These are phyloP conservation scores for Aspergillus udagawae DNA, from an alignment of 2,329 filamentous ascomycete species.

Conservation along the genomic window DNA sequence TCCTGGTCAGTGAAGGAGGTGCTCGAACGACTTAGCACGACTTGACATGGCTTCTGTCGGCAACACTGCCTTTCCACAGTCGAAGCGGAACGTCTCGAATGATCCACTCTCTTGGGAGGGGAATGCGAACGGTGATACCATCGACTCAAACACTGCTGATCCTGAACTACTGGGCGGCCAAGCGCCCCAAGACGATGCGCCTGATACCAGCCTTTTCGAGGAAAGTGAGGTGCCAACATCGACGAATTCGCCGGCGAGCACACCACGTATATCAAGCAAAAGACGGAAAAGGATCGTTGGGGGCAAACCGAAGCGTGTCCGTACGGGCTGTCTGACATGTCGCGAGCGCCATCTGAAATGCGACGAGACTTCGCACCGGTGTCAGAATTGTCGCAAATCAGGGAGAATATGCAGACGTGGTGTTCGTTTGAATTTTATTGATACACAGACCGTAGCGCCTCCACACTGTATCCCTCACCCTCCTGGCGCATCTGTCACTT, in stretches of 20 bases:
- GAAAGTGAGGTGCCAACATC: slow-evolving; percentile 10
- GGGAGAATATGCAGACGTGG: slow-evolving; percentile 81
- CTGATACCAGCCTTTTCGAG: slow-evolving; percentile 9
- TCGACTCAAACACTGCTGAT: neutral
- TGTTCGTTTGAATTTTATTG: slow-evolving; percentile 85
- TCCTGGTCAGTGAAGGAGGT: neutral
- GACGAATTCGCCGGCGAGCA: slow-evolving; percentile 8
- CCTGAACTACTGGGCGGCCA: neutral
- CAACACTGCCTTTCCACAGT: slow-evolving; percentile 15
- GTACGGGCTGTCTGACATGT: slow-evolving; percentile 88
- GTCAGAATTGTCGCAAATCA: slow-evolving; percentile 83
- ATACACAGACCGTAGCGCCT: slow-evolving; percentile 68
- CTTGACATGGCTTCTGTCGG: slow-evolving; percentile 19
- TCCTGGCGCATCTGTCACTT: slow-evolving; percentile 68
- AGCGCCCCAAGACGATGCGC: neutral
- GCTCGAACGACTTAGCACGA: neutral
- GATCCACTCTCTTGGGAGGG: slow-evolving; percentile 10
- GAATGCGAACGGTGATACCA: slow-evolving; percentile 1
- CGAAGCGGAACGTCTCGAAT: slow-evolving; percentile 18
- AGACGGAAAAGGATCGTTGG: slow-evolving; percentile 23
- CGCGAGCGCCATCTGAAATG: slow-evolving; percentile 87
- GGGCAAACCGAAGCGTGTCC: slow-evolving; percentile 73
- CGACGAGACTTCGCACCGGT: slow-evolving; percentile 66
- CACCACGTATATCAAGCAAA: slow-evolving; percentile 8
- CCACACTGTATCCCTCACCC: slow-evolving; percentile 57